Evolutionary conservation across 2,329 filamentous ascomycete genomes (phyloP).

Genomic region (Neofusicoccum laricinum): DNA sequence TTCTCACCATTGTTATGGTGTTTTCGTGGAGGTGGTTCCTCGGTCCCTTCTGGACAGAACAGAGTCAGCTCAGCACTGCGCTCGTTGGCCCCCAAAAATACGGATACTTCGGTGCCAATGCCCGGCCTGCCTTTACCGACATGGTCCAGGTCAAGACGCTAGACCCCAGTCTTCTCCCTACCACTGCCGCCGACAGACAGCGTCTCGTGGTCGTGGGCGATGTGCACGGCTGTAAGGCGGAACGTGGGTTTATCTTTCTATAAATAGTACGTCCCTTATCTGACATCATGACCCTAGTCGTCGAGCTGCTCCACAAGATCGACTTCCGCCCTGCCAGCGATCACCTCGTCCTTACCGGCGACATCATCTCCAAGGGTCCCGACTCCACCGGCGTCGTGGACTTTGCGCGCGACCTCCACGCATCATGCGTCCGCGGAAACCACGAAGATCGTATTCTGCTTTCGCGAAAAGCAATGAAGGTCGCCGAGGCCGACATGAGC

Average conservation of each 20-base stretch:
- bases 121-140: constrained; percentile 46
- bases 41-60: constrained; percentile 34
- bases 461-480: constrained; percentile 45
- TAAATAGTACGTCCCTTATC: neutral
- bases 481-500: constrained; percentile 28
- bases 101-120: constrained; percentile 46
- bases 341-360: constrained; percentile 38
- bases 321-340: constrained; percentile 59
- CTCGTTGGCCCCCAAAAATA: constrained; percentile 28
- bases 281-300: constrained; percentile 32
- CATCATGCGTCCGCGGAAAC: constrained; percentile 84
- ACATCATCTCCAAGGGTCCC: constrained; percentile 74
- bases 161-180: constrained; percentile 47
- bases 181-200: constrained; percentile 38
- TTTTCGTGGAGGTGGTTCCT: constrained; percentile 37
- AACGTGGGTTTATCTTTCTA: constrained; percentile 47
- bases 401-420: constrained; percentile 68
- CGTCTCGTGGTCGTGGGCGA: constrained; percentile 83
- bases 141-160: constrained; percentile 52
- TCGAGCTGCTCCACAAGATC: constrained; percentile 63
- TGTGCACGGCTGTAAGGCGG: constrained; percentile 79
- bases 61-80: constrained; percentile 32
- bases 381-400: constrained; percentile 76
- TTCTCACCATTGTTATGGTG: constrained; percentile 27
- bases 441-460: constrained; percentile 86